Evolutionary conservation across 2,329 filamentous ascomycete genomes (phyloP).

Genomic region (Aureobasidium sp.): DNA sequence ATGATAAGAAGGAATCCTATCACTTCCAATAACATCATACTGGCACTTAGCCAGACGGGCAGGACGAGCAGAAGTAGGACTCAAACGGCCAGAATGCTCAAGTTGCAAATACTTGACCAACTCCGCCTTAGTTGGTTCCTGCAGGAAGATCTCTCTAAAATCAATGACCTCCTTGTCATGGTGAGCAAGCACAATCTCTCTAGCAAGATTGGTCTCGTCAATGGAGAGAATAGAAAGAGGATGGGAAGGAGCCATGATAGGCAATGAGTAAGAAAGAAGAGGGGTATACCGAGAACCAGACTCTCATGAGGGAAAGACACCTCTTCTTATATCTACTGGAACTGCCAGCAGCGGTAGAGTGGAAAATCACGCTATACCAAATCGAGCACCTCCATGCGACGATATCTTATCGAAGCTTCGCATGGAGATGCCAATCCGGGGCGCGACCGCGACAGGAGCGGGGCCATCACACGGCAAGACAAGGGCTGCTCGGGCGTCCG

Average conservation of each 20-base stretch:
- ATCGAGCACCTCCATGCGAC: neutral
- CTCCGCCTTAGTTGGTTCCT: slow-evolving; percentile 27
- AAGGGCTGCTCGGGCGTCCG: neutral
- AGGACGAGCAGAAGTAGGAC: slow-evolving; percentile 18
- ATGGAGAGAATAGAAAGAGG: slow-evolving; percentile 17
- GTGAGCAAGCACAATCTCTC: slow-evolving; percentile 18
- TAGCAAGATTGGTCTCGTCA: slow-evolving; percentile 17
- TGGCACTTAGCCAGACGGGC: slow-evolving; percentile 44
- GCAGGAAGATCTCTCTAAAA: slow-evolving; percentile 23
- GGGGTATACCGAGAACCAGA: neutral
- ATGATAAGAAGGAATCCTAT: slow-evolving; percentile 45
- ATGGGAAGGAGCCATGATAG: slow-evolving; percentile 11
- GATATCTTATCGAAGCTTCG: neutral
- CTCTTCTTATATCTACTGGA: neutral
- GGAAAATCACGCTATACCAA: neutral
- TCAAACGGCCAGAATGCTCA: slow-evolving; percentile 19
- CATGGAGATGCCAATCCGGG: neutral
- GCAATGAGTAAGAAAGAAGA: neutral
- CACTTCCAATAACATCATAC: slow-evolving; percentile 48
- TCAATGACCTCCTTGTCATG: slow-evolving; percentile 19
- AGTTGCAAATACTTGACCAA: slow-evolving; percentile 25
- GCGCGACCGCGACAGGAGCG: neutral
- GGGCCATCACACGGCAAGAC: neutral
- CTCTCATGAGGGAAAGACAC: neutral
- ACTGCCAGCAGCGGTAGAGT: neutral